Evolutionary conservation across 208 protist genomes (phyloP), one percentile per base, ranked within the genome.

Genomic region (Tritrichomonas musculus): DNA sequence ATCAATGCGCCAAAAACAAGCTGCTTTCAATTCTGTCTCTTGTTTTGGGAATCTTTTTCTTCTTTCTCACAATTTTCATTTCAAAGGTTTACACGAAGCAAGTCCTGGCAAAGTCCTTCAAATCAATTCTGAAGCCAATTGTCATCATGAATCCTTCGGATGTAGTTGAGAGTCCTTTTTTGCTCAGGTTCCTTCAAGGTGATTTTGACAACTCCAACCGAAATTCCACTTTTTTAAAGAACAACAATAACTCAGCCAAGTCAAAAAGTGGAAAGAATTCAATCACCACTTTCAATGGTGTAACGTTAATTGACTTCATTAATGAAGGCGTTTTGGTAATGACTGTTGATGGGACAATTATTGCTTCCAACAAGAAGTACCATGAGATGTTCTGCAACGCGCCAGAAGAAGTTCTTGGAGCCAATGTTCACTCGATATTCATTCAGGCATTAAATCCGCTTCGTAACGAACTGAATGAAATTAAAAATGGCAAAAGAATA

Each of bases 351-450:
- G 73, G 73, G 0, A 82, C 73, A 82, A 82, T 82, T 41, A 82
- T 82, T 39, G 73, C 73, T n/a, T 82, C 73, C 47, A 82, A 82
- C 73, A 82, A 82, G 73, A 82, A 82, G 25, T 82, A 82, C 20
- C 73, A 82, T 39, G 73, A 82, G 41, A 82, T 82, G 73, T 47
- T 82, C 33, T 50, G 1, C 1, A 82, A 82, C 41, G 22, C 73
- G n/a, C 39, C 73, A 17, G 73, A 82, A 82, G 73, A 82, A 82
- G 41, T 39, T 30, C 73, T 82, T 41, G 73, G 73, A 1, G 9
- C 49, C 14, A 82, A 82, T 39, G 41, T 82, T 22, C 47, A 50
- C 20, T 9, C 47, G 4, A 41, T 44, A n/a, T 47, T 82, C 33
- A 33, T 41, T 50, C 41, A 44, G 27, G 30, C 33, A 1, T 9